phyloP scores from a whole-genome alignment of 2,329 filamentous ascomycete genomes.

The Fusarium armeniacum region DNA sequence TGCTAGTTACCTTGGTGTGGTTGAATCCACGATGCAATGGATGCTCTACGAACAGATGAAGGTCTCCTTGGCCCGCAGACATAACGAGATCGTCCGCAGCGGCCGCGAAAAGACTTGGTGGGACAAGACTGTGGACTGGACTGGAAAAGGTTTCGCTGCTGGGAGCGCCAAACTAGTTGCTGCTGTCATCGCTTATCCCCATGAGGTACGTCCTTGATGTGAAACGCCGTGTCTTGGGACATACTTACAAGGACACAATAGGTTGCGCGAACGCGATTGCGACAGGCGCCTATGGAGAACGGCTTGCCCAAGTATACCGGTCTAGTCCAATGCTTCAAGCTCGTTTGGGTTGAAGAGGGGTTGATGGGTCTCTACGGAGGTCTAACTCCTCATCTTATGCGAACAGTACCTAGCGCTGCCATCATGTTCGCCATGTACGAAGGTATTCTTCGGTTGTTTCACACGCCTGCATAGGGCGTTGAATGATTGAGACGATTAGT shows the following conservation, averaged over 20 bases:
- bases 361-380: slow-evolving; percentile 89
- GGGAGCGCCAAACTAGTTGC: slow-evolving; percentile 89
- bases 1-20: slow-evolving; percentile 90
- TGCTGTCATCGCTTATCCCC: slow-evolving; percentile 88
- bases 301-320: slow-evolving; percentile 88
- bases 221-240: background rate
- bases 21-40: slow-evolving; percentile 93
- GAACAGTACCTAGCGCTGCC: slow-evolving; percentile 90
- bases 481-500: background rate
- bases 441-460: slow-evolving; percentile 66
- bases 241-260: slow-evolving; percentile 50
- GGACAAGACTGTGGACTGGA: slow-evolving; percentile 83
- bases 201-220: slow-evolving; percentile 74
- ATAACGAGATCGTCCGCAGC: slow-evolving; percentile 68
- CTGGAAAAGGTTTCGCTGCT: slow-evolving; percentile 82
- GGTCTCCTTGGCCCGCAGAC: slow-evolving; percentile 74
- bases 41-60: slow-evolving; percentile 96
- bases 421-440: slow-evolving; percentile 97
- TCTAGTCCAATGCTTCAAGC: slow-evolving; percentile 87
- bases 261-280: slow-evolving; percentile 85
- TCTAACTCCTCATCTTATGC: slow-evolving; percentile 89
- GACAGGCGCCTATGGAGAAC: slow-evolving; percentile 82
- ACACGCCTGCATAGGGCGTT: slow-evolving; percentile 53
- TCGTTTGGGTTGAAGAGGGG: slow-evolving; percentile 90
- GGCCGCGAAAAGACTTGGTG: slow-evolving; percentile 75